Conservation (phyloP, 1,284 basidiomycete genomes). For the Ganoderma lingzhi region DNA sequence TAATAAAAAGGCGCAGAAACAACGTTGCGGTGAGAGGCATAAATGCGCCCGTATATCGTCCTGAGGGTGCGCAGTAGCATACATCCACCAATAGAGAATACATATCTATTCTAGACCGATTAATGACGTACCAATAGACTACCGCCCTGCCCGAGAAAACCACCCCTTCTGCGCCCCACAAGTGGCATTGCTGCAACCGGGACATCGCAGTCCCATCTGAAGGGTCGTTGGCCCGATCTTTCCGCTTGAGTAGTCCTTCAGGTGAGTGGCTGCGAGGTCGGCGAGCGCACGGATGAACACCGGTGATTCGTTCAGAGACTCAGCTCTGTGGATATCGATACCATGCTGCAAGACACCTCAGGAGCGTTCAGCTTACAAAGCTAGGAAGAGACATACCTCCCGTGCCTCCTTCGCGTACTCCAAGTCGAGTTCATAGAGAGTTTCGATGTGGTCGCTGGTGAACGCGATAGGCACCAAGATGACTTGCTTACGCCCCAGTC, state of each 20-base stretch:
- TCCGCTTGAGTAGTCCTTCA: constrained; percentile 67
- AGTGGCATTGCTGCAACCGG: constrained; percentile 89
- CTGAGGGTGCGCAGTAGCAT: constrained; percentile 3
- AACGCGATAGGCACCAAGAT: constrained; percentile 97
- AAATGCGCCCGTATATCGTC: neutral
- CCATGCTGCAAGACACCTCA: constrained; percentile 58
- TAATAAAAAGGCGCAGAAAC: neutral
- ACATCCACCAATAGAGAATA: constrained; percentile 16
- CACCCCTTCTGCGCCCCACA: constrained; percentile 91
- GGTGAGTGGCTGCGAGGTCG: constrained; percentile 89
- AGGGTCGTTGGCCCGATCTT: constrained; percentile 70
- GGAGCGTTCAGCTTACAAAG: neutral
- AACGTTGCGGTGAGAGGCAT: neutral
- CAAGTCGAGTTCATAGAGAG: constrained; percentile 94
- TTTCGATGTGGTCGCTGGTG: constrained; percentile 99
- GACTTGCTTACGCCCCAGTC: constrained; percentile 88
- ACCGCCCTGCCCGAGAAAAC: constrained; percentile 71
- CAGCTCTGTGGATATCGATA: constrained; percentile 90
- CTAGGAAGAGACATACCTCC: constrained; percentile 65
- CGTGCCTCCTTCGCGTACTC: constrained; percentile 93
- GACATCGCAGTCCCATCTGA: constrained; percentile 92
- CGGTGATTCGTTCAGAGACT: constrained; percentile 97
- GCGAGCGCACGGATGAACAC: constrained; percentile 97
- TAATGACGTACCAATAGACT: constrained; percentile 15
- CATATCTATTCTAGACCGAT: neutral